Evolutionary conservation across 2,329 filamentous ascomycete genomes (phyloP).

Genomic region (Rutstroemia sp.): DNA sequence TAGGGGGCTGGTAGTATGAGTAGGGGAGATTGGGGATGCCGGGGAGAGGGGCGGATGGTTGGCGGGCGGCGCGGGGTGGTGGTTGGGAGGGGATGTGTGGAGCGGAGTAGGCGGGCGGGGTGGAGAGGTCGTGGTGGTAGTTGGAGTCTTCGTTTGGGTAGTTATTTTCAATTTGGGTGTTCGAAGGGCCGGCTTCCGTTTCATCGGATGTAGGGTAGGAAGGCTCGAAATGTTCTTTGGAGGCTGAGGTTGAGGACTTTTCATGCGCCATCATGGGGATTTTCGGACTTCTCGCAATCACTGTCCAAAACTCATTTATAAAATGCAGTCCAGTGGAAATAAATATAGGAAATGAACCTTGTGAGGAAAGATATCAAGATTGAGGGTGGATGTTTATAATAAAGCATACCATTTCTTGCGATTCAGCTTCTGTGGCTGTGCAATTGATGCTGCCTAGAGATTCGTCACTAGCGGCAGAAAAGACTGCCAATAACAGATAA

Average conservation of each 20-base stretch:
- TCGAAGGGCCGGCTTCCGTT: slow-evolving; percentile 13
- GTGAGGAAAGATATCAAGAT: no score
- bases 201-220: slow-evolving; percentile 17
- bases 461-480: background rate
- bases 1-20: slow-evolving; percentile 39
- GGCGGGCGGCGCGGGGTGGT: slow-evolving; percentile 2
- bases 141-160: slow-evolving; percentile 8
- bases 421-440: background rate
- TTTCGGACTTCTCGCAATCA: background rate
- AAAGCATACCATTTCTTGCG: no score
- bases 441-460: background rate
- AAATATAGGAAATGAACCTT: background rate
- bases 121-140: slow-evolving; percentile 14
- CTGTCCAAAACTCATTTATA: background rate
- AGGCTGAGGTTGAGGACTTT: background rate
- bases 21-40: slow-evolving; percentile 25
- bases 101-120: slow-evolving; percentile 25
- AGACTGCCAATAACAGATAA: background rate
- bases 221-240: slow-evolving; percentile 15
- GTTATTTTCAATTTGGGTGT: background rate
- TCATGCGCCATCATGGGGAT: background rate
- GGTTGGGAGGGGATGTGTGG: slow-evolving; percentile 13
- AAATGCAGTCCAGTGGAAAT: no score
- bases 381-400: no score
- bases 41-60: slow-evolving; percentile 13